Evolutionary conservation across 2,329 filamentous ascomycete genomes (phyloP), one percentile per base, ranked within the genome.

Genomic region (Pezicula radicicola): DNA sequence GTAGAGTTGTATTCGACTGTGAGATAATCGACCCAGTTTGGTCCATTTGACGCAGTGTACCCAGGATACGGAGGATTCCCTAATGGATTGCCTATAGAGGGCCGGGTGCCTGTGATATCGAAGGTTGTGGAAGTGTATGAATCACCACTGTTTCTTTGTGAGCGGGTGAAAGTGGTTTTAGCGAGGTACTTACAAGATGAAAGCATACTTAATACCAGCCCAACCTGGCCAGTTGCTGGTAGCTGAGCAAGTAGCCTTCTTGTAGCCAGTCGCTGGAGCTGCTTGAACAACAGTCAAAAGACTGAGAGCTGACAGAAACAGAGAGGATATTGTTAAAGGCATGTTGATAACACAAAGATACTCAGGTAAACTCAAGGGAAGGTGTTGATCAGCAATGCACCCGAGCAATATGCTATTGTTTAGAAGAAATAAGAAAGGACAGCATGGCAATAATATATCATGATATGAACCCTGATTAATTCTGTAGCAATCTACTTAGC

Each of bases 21-120:
- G 10, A 77, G 61, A 59, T 71, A 79, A 52, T 74, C 79, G n/a
- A 80, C 69, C 77, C 78, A 82, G 60, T 80, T 81, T 1, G 77
- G 78, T 0, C 78, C 79, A 55, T 74, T 75, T 52, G 68, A 55
- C 8, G 70, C 61, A 25, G 71, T 72, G 51, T 57, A 68, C 10
- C 71, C 71, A 46, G 70, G 70, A 48, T 69, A 72, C 7, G 64
- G 46, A 16, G 71, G 71, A 53, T 72, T 73, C 13, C 71, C 71
- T 9, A 72, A 55, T 6, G 71, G 69, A 55, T 72, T 72, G 2
- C 61, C 60, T 0, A 63, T 55, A 4, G 66, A 62, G 8, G 70
- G 71, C 39, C 71, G 62, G 7, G 61, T 60, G 10, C 60, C 59
- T 30, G 59, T 67, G 12, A 61, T 49, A 46, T 70, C 66, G 63